Percentiles rank a stretch among this genome's conserved stretches.
These are phyloP conservation scores for Calonectria pseudoturangicola DNA, from an alignment of 2,329 filamentous ascomycete genomes.

Conservation along the genomic window DNA sequence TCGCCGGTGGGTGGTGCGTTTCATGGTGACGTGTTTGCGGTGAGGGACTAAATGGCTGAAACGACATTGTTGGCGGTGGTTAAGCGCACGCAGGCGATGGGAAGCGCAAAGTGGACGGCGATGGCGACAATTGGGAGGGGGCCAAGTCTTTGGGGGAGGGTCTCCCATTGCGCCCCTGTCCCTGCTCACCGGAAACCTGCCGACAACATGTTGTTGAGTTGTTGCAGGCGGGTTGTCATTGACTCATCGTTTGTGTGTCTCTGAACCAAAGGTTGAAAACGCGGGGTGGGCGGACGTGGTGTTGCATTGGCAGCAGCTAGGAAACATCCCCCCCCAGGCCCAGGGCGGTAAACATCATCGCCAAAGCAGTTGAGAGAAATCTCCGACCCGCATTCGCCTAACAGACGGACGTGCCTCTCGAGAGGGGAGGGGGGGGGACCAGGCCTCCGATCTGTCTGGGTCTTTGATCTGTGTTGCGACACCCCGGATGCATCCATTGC, in stretches of 20 bases:
- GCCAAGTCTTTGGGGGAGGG: conserved; percentile 30
- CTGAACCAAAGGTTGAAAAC: conserved; percentile 30
- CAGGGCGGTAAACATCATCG: conserved; percentile 37
- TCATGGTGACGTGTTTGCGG: conserved; percentile 54
- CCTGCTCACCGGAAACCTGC: conserved; percentile 39
- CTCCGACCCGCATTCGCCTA: conserved; percentile 54
- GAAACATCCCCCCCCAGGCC: conserved; percentile 40
- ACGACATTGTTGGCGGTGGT: conserved; percentile 35
- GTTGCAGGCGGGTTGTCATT: conserved; percentile 36
- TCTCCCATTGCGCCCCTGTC: conserved; percentile 40
- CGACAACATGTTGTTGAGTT: conserved; percentile 37
- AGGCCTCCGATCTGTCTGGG: conserved; percentile 47
- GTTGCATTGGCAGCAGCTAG: not conserved
- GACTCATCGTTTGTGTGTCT: conserved; percentile 39
- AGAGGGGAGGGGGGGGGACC: conserved; percentile 15
- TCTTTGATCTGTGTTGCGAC: conserved; percentile 43
- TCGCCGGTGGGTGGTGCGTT: conserved; percentile 47
- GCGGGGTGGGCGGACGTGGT: conserved; percentile 22
- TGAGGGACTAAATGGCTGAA: conserved; percentile 43
- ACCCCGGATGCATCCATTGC: conserved; percentile 45
- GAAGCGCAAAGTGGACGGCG: conserved; percentile 38
- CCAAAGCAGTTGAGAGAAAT: conserved; percentile 53
- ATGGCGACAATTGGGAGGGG: conserved; percentile 23
- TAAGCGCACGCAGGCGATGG: conserved; percentile 38
- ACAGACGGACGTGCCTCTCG: conserved; percentile 46